A percentile compares a stretch with the other conserved stretches of the same genome.
phyloP scores from a whole-genome alignment of 441 rosid species.

The Flueggea neowawraea region DNA sequence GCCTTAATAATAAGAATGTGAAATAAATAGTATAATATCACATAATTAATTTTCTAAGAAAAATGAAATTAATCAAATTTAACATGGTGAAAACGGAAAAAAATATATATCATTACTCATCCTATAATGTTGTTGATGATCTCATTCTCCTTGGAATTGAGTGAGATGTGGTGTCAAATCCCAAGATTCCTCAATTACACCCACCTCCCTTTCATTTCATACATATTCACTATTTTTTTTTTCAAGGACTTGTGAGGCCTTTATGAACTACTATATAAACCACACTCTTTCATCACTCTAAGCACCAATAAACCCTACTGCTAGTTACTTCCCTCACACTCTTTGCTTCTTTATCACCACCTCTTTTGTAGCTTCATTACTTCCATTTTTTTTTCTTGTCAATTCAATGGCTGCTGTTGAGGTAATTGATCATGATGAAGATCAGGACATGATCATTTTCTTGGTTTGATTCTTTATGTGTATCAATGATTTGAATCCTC shows the following conservation, averaged over 20 bases:
- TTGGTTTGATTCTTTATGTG: no score
- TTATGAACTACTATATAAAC: constrained; percentile 29
- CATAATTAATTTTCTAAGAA: no score
- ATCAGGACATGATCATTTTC: no score
- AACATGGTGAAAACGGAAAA: no score
- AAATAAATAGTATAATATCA: no score
- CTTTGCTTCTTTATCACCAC: neutral
- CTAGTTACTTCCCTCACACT: neutral
- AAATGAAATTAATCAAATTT: no score
- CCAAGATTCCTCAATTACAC: constrained; percentile 24
- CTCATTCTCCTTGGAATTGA: constrained; percentile 9
- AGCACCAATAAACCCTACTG: constrained; percentile 10
- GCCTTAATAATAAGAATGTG: no score
- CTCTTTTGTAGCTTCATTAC: neutral
- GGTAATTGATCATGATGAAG: constrained; percentile 23
- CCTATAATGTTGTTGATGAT: neutral
- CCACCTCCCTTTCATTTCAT: neutral
- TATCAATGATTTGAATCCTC: no score
- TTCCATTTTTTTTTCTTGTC: neutral
- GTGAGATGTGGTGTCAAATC: constrained; percentile 39
- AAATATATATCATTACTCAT: no score
- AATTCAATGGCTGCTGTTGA: constrained; percentile 50
- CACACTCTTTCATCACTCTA: constrained; percentile 16
- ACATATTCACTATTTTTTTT: neutral
- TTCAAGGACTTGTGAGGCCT: neutral